Evolutionary conservation across 129 eudicot genomes (phyloP), one percentile per base, ranked within the genome.

Genomic region (Helianthus tuberosus): DNA sequence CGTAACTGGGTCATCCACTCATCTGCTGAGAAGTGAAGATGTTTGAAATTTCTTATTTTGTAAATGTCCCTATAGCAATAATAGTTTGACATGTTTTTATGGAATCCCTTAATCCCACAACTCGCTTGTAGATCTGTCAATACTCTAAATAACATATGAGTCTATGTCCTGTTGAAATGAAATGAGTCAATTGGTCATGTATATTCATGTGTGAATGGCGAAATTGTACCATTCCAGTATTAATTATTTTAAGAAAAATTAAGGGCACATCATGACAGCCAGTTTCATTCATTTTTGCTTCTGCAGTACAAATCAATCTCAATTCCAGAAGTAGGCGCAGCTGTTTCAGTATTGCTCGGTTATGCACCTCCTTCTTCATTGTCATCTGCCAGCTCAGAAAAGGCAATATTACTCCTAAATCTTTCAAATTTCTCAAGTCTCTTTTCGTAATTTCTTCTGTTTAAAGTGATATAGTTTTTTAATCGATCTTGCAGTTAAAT

Each of bases 321-420:
- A 49, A 84, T 86, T 63, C 67, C 83, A 53, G 98, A 92, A 85
- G 85, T 89, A 77, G 88, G 91, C 81, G 96, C 94, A 75, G 83
- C 88, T 75, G 83, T 88, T 50, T 87, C 98, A 58, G 91, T 92
- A 62, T 82, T 92, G 87, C 90, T 92, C 82, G 98, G 94, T 38
- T 78, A 85, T 69, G 80, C 93, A 66, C 98, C 98, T 67, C 86
- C 91, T 81, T 68, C 84, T 20, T 85, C 85, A 13, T 85, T 92
- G 68, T 79, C 98, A 43, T 78, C 84, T 72, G 75, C 82, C 52
- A 85, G 98, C 81, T 92, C 98, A 72, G 73, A 81, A 64, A 92
- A 89, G 98, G 98, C 86, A 78, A 48, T 32, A 53, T 44, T 27
- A 6, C 61, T 32, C 6, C 7, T 4, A 58, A 23, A 13, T 39